Base-by-base conservation (phyloP, 225 moss, liverwort and hornwort genomes). In the Pseudoscleropodium purum region DNA sequence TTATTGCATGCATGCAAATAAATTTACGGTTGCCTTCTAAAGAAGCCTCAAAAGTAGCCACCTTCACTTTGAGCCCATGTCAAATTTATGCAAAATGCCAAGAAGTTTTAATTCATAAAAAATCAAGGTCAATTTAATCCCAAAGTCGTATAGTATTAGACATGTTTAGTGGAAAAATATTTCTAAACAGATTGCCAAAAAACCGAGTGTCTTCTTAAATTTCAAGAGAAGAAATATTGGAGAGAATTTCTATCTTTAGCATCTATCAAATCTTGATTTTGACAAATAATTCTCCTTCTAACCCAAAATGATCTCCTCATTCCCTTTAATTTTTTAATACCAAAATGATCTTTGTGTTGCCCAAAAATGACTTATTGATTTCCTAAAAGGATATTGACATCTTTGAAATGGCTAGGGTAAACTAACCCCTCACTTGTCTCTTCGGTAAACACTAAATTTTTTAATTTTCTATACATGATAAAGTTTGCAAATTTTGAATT, bases 141-240 rank as follows among this genome's bases (percentile, higher is more conserved):
- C n/a, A 13, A n/a, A 23, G 4, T 7, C 23, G 7, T 37, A 37
- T 68, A n/a, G 4, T 21, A 12, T 67, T 6, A 37, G 4, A 6
- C 1, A 7, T 4, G n/a, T 69, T 69, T 2, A 24, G 0, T 39
- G 7, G 13, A 24, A 70, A 66, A 15, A 4, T 7, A 15, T 26
- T 41, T n/a, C 1, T 26, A 8, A 72, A 15, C 1, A 72, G 39
- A 69, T 1, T 41, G 5, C 1, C 0, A 41, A 5, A 24, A 26
- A 41, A 9, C 3, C 15, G 1, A 1, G 9, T 24, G 8, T 41
- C 15, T 72, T 15, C 5, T 5, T 15, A 5, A 41, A 41, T 26
- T 41, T 41, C 4, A 39, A 15, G 1, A 9, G 21, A 5, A 0
- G 0, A 6, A 41, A 41, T 9, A 41, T 26, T 41, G 4, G 26